Percentiles rank a stretch among this genome's conserved stretches.
phyloP scores from a whole-genome alignment of 306 rosid genomes.

The Casuarina equisetifolia region DNA sequence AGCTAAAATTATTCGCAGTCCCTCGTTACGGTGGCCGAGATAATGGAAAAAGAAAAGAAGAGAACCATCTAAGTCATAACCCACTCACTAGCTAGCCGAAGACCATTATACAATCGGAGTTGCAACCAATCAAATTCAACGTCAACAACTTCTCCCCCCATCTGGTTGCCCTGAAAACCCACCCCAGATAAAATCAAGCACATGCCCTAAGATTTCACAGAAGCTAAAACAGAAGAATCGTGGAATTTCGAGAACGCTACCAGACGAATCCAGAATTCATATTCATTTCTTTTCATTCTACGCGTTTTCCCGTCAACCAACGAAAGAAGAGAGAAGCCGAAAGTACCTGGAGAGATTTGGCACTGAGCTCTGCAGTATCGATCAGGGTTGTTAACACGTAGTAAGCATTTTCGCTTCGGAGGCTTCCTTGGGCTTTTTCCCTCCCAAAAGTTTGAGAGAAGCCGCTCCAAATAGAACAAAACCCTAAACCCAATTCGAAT shows the following conservation, averaged over 20 bases:
- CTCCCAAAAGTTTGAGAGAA: slow-evolving; percentile 28
- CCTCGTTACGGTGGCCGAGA: neutral
- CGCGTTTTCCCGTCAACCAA: slow-evolving; percentile 17
- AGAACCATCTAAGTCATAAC: neutral
- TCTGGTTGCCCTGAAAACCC: neutral
- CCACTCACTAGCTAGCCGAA: neutral
- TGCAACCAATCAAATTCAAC: neutral
- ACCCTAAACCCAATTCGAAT: slow-evolving; percentile 42
- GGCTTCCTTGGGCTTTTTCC: slow-evolving; percentile 28
- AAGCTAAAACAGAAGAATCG: neutral
- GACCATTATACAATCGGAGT: neutral
- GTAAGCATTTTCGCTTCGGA: neutral
- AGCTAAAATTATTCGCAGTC: neutral
- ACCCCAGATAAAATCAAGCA: neutral
- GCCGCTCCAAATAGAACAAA: slow-evolving; percentile 15
- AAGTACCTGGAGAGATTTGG: slow-evolving; percentile 33
- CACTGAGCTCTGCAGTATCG: neutral
- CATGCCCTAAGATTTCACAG: neutral
- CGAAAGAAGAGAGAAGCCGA: slow-evolving; percentile 16
- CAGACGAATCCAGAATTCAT: neutral
- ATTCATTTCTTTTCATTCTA: neutral
- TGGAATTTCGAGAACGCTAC: neutral
- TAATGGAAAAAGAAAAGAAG: neutral
- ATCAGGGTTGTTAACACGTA: slow-evolving; percentile 17
- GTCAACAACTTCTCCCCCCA: neutral